A percentile compares a stretch with the other conserved stretches of the same genome.
Conservation (phyloP, 73 alveolate species). For the Paramecium octaurelia region DNA sequence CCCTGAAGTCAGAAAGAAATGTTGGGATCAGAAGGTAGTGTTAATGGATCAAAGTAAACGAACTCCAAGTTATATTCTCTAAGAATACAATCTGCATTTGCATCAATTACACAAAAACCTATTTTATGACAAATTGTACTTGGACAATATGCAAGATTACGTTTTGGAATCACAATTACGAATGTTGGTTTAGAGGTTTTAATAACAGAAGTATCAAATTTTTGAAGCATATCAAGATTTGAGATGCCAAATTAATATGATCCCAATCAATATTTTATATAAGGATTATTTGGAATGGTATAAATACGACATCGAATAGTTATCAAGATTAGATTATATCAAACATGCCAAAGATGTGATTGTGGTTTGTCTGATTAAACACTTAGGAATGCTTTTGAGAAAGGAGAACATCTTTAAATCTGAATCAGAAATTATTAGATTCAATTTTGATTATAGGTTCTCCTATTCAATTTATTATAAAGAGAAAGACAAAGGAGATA, state of each 20-base stretch:
- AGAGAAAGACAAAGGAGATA: background rate
- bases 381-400: background rate
- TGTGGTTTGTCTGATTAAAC: background rate
- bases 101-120: background rate
- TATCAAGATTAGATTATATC: background rate
- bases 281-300: background rate
- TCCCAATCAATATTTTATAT: background rate
- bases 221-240: background rate
- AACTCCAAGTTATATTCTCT: background rate
- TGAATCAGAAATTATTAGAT: background rate
- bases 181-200: background rate
- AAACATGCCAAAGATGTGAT: background rate
- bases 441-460: background rate
- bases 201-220: background rate
- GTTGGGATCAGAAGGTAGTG: background rate
- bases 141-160: background rate
- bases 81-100: background rate
- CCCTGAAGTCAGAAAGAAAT: background rate
- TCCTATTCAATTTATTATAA: background rate
- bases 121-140: background rate
- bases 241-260: background rate
- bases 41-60: background rate
- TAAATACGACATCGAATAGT: background rate
- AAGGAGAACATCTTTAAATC: background rate
- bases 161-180: background rate